These are phyloP conservation scores for Hymenochaete sp. DNA, from an alignment of 1,284 basidiomycete species.

Conservation along the genomic window DNA sequence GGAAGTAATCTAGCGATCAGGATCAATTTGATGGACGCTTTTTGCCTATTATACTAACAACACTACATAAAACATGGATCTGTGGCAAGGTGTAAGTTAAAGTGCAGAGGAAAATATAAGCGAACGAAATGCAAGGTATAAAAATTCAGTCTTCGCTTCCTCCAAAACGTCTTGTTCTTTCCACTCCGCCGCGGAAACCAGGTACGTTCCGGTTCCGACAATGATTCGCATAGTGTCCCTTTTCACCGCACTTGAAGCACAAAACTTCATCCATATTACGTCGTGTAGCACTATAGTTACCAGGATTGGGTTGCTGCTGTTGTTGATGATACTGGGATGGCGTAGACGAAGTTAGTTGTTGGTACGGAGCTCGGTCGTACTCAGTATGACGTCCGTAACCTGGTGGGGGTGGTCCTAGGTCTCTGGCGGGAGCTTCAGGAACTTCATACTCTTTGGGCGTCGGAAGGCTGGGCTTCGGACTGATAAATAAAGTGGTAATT, in stretches of 20 bases:
- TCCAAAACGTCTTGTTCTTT: conserved; percentile 27
- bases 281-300: conserved; percentile 34
- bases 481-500: conserved; percentile 27
- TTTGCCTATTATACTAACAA: background rate
- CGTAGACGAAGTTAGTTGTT: conserved; percentile 18
- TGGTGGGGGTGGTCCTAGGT: conserved; percentile 85
- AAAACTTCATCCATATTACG: conserved; percentile 80
- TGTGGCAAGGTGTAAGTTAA: background rate
- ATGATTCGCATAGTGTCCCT: conserved; percentile 92
- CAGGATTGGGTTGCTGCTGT: conserved; percentile 24
- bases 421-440: conserved; percentile 65
- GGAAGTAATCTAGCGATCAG: background rate
- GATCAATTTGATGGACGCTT: background rate
- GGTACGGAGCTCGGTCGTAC: conserved; percentile 44
- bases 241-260: conserved; percentile 86
- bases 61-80: background rate
- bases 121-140: background rate
- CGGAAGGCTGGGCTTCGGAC: conserved; percentile 69
- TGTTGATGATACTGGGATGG: too few species aligned
- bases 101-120: background rate
- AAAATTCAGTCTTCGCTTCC: conserved; percentile 12
- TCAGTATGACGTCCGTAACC: conserved; percentile 83
- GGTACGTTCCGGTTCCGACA: conserved; percentile 82
- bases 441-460: conserved; percentile 71
- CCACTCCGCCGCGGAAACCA: conserved; percentile 67